phyloP scores from a whole-genome alignment of 1,284 basidiomycete species.

The Papiliotrema terrestris region DNA sequence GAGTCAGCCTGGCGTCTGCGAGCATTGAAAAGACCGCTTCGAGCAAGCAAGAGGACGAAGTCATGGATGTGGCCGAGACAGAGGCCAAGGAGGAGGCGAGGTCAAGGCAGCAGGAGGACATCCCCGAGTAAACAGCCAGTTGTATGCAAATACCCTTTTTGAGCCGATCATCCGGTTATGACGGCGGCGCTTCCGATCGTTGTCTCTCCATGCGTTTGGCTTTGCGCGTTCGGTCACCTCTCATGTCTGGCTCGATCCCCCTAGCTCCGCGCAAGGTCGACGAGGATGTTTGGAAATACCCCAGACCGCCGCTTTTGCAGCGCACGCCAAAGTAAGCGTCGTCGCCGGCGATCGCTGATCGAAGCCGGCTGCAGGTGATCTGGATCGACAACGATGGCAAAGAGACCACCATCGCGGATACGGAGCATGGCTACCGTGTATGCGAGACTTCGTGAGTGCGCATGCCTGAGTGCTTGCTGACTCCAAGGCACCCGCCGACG shows the following conservation, averaged over 20 bases:
- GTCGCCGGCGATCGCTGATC: neutral
- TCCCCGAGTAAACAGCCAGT: neutral
- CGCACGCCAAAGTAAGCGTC: slow-evolving; percentile 22
- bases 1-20: slow-evolving; percentile 81
- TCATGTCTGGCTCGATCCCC: slow-evolving; percentile 4
- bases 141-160: too few relatives aligned
- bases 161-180: too few relatives aligned
- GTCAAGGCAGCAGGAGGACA: neutral
- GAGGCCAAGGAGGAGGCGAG: slow-evolving; percentile 28
- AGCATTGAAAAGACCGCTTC: slow-evolving; percentile 61
- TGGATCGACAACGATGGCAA: slow-evolving; percentile 23
- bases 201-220: too few relatives aligned
- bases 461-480: neutral
- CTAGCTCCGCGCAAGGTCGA: slow-evolving; percentile 20
- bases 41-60: slow-evolving; percentile 48
- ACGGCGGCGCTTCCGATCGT: too few relatives aligned
- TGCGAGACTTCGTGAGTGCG: slow-evolving; percentile 29
- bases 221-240: too few relatives aligned
- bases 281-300: slow-evolving; percentile 47
- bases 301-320: slow-evolving; percentile 42
- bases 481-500: slow-evolving; percentile 43
- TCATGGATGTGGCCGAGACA: slow-evolving; percentile 43
- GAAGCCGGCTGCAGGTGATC: slow-evolving; percentile 25
- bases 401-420: slow-evolving; percentile 35
- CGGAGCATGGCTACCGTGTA: slow-evolving; percentile 36